Conservation (phyloP, 805 yeast genomes). For the Zygosaccharomyces lentus region DNA sequence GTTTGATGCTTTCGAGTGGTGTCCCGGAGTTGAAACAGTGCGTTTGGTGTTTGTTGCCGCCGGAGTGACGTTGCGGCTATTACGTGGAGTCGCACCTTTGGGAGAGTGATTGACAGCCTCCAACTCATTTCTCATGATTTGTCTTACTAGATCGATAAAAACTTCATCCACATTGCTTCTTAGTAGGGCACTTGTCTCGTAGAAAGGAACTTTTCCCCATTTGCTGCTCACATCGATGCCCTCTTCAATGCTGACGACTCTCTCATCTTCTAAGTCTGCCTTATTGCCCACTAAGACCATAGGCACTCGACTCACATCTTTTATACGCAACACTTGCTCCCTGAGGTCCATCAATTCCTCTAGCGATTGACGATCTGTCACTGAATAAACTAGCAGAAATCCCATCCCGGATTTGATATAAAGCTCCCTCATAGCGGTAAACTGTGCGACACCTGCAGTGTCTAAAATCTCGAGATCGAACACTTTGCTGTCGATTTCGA, state of each 20-base stretch:
- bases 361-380: slow-evolving; percentile 71
- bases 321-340: slow-evolving; percentile 79
- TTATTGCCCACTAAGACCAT: slow-evolving; percentile 90
- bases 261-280: slow-evolving; percentile 72
- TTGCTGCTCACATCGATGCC: slow-evolving; percentile 78
- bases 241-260: slow-evolving; percentile 73
- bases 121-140: slow-evolving; percentile 50
- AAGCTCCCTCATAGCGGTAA: slow-evolving; percentile 90
- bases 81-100: slow-evolving; percentile 1
- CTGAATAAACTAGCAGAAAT: slow-evolving; percentile 79
- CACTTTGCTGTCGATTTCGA: slow-evolving; percentile 81
- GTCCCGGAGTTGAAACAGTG: slow-evolving; percentile 1
- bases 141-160: slow-evolving; percentile 82
- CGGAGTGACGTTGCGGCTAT: not conserved
- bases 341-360: slow-evolving; percentile 73
- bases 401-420: slow-evolving; percentile 89
- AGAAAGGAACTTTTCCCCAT: slow-evolving; percentile 89
- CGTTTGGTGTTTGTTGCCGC: slow-evolving; percentile 1
- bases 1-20: not conserved
- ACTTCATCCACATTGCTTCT: slow-evolving; percentile 88
- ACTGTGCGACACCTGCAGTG: slow-evolving; percentile 93
- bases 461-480: slow-evolving; percentile 85
- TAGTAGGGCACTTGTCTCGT: slow-evolving; percentile 90
- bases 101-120: slow-evolving; percentile 14
- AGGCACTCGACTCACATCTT: slow-evolving; percentile 71